Conservation (phyloP, 208 protist genomes). For the Leishmania guyanensis region DNA sequence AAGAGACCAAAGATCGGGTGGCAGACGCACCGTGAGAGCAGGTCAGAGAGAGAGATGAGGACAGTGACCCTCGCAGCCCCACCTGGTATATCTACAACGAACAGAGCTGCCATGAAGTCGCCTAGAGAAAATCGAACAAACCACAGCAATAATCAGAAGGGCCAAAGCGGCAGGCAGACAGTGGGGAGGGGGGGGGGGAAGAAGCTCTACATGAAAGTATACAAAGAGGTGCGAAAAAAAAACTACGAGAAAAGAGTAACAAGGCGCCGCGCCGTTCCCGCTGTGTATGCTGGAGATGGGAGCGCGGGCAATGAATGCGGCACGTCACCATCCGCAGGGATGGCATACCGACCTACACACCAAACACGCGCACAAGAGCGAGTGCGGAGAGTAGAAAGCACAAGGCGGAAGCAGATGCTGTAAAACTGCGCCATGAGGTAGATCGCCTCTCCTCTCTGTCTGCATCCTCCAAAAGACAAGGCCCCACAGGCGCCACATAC, state of each 20-base stretch:
- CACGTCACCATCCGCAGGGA: too few species aligned
- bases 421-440: neutral
- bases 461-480: neutral
- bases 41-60: conserved; percentile 10
- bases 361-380: neutral
- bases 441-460: neutral
- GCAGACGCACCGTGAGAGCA: neutral
- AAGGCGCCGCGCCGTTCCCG: neutral
- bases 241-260: neutral
- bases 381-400: neutral
- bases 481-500: neutral
- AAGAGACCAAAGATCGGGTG: conserved; percentile 3
- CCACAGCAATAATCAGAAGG: neutral
- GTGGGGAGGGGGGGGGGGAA: neutral
- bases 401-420: neutral
- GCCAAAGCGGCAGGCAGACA: neutral
- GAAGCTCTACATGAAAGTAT: neutral
- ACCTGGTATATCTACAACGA: neutral
- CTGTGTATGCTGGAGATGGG: neutral
- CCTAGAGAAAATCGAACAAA: neutral
- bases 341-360: neutral
- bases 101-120: neutral
- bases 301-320: neutral
- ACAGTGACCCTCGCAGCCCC: neutral
- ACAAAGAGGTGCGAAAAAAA: neutral